Percentiles rank a stretch among this genome's conserved stretches.
These are phyloP conservation scores for Mycena vulgaris DNA, from an alignment of 768 basidiomycete genomes.

Conservation along the genomic window DNA sequence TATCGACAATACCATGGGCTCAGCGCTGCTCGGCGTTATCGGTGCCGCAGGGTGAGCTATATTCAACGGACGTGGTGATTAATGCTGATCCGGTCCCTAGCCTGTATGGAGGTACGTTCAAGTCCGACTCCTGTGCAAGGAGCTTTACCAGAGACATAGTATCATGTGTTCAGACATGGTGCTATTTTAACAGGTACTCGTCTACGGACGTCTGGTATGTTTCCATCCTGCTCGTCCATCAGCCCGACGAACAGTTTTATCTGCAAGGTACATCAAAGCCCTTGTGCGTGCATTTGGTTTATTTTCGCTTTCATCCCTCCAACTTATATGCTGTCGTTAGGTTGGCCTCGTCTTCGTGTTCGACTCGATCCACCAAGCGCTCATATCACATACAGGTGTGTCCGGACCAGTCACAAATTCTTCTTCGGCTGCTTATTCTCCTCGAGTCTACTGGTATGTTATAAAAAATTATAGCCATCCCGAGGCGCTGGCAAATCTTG, in stretches of 20 bases:
- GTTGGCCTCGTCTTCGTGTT: slow-evolving; percentile 65
- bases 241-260: slow-evolving; percentile 45
- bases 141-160: slow-evolving; percentile 50
- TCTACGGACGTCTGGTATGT: slow-evolving; percentile 27
- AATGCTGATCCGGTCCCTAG: slow-evolving; percentile 43
- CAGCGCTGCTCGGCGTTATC: slow-evolving; percentile 31
- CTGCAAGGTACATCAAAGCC: slow-evolving; percentile 62
- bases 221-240: slow-evolving; percentile 30
- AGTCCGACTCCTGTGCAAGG: neutral
- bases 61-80: neutral
- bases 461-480: slow-evolving; percentile 67
- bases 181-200: slow-evolving; percentile 65
- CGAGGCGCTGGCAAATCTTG: slow-evolving; percentile 53
- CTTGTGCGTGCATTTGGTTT: slow-evolving; percentile 52
- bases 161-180: slow-evolving; percentile 71
- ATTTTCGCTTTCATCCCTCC: neutral
- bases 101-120: slow-evolving; percentile 66
- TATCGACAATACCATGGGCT: slow-evolving; percentile 37
- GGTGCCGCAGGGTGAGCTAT: slow-evolving; percentile 34
- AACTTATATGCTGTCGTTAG: slow-evolving; percentile 43
- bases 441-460: slow-evolving; percentile 67
- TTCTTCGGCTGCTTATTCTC: neutral
- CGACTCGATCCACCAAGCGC: slow-evolving; percentile 67
- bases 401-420: slow-evolving; percentile 29
- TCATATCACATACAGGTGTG: slow-evolving; percentile 68